Evolutionary conservation across 73 alveolate species (phyloP).

Genomic region (Urostyla sp.): DNA sequence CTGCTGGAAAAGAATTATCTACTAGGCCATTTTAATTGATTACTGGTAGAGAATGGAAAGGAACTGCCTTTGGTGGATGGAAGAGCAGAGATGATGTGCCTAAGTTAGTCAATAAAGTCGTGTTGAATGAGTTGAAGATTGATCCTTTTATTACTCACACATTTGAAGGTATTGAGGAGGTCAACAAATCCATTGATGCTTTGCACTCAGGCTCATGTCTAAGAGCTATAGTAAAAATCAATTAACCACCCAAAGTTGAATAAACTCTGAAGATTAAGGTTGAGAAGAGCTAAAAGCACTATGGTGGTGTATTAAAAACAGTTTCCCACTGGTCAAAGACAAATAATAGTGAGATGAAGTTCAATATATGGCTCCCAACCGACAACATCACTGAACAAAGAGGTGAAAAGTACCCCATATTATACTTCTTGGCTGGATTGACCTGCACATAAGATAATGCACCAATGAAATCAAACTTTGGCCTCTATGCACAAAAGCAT

Average conservation of each 20-base stretch:
- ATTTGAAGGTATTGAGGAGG: slow-evolving; percentile 68
- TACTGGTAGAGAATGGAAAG: slow-evolving; percentile 88
- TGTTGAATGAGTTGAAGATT: slow-evolving; percentile 77
- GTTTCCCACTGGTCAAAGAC: slow-evolving; percentile 43
- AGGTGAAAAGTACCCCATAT: slow-evolving; percentile 58
- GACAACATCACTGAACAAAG: slow-evolving; percentile 24
- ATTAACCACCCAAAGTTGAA: neutral
- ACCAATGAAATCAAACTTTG: slow-evolving; percentile 70
- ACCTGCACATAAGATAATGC: slow-evolving; percentile 84
- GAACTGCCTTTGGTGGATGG: slow-evolving; percentile 94
- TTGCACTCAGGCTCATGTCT: slow-evolving; percentile 78
- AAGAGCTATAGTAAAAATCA: slow-evolving; percentile 73
- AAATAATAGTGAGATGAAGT: slow-evolving; percentile 59
- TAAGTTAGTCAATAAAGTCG: slow-evolving; percentile 66
- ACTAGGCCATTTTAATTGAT: slow-evolving; percentile 87
- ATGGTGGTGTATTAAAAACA: slow-evolving; percentile 39
- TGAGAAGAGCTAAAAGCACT: neutral
- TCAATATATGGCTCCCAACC: slow-evolving; percentile 43
- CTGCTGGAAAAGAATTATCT: slow-evolving; percentile 84
- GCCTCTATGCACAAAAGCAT: slow-evolving; percentile 67
- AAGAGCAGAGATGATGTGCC: slow-evolving; percentile 89
- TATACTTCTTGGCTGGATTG: slow-evolving; percentile 81
- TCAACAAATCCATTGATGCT: slow-evolving; percentile 77
- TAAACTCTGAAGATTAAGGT: neutral
- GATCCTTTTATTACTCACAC: slow-evolving; percentile 84